Evolutionary conservation across 306 rosid genomes (phyloP).

Genomic region (Casuarina equisetifolia): DNA sequence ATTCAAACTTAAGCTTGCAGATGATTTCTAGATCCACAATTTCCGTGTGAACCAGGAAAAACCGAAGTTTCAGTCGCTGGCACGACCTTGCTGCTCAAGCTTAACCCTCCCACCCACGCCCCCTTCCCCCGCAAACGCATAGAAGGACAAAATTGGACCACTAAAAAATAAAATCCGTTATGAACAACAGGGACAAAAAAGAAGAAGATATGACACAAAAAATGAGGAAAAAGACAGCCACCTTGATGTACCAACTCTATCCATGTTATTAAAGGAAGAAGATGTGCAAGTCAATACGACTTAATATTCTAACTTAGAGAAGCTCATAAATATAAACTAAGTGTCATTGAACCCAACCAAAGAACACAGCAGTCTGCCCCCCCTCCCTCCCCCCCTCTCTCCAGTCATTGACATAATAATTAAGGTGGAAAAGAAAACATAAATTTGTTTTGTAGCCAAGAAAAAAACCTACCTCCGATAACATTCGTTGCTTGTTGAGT

Average conservation of each 20-base stretch:
- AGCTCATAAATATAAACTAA: neutral
- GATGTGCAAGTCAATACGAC: neutral
- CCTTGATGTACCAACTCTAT: neutral
- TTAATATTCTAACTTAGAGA: neutral
- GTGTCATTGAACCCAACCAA: neutral
- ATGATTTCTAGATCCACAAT: neutral
- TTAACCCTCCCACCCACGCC: neutral
- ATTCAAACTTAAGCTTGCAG: neutral
- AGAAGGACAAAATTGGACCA: too few relatives aligned
- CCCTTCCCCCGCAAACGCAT: too few relatives aligned
- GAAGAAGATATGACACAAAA: neutral
- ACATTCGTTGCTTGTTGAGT: conserved; percentile 76
- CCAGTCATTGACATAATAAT: neutral
- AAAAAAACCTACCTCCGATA: conserved; percentile 62
- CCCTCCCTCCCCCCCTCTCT: too few relatives aligned
- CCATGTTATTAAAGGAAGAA: neutral
- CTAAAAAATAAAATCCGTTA: too few relatives aligned
- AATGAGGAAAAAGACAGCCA: neutral
- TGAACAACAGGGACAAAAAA: neutral
- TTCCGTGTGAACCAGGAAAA: neutral
- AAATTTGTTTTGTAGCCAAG: neutral
- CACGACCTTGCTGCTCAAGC: neutral
- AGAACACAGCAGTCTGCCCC: neutral
- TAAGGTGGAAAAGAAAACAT: neutral
- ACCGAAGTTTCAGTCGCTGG: neutral